Base-by-base conservation (phyloP, 2,329 filamentous ascomycete genomes). In the Aspergillus tanneri region DNA sequence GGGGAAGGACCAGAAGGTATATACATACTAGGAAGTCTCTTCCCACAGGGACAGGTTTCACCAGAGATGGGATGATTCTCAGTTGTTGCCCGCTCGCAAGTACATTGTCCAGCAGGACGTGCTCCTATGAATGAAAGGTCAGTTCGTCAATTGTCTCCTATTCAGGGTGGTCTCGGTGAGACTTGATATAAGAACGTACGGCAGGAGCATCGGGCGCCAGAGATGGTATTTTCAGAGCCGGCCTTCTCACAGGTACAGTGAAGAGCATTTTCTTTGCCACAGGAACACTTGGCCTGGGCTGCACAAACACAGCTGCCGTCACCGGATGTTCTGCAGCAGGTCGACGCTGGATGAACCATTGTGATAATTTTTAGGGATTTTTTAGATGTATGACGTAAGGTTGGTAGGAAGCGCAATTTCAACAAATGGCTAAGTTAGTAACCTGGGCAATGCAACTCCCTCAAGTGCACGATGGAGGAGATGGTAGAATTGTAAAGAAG, bases 161-260 rank as follows among this genome's bases (percentile, higher is more conserved):
- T 8, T 34, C 3, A 4, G 3, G 14, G 12, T 16, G 18, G n/a
- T n/a, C n/a, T n/a, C n/a, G n/a, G n/a, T n/a, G n/a, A n/a, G n/a
- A n/a, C n/a, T n/a, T n/a, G n/a, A n/a, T 34, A 12, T 32, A 34
- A 32, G 45, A 38, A 76, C 76, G 55, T 74, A 80, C 89, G 82
- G 77, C 90, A 95, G 36, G 87, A 90, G 79, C 90, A 96, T 60
- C 88, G 80, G 30, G 88, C 79, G 5, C 89, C 89, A 5, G 77
- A 70, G 47, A 88, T 68, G 32, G 74, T 73, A 78, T 96, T 96
- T 78, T 96, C 91, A 12, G 77, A 72, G 3, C 78, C 56, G 3
- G 90, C 81, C 71, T 89, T 91, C 62, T 83, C 83, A 76, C 92
- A 96, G 54, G 78, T 87, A 82, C 92, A 97, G 69, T 91, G 79